phyloP scores from a whole-genome alignment of 2,329 filamentous ascomycete genomes.

The Arthrobotrys conoides region DNA sequence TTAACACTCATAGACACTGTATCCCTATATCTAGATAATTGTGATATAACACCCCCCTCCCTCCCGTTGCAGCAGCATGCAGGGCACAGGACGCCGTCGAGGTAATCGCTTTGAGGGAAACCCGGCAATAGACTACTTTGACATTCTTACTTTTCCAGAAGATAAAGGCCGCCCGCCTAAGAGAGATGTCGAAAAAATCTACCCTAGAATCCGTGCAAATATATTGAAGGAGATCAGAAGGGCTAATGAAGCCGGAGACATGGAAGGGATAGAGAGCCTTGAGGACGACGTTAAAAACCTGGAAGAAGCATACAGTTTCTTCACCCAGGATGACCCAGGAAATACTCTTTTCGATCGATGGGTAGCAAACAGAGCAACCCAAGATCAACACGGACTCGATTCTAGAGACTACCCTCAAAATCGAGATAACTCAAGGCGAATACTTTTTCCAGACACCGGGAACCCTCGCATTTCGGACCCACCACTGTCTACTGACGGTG shows the following conservation, averaged over 20 bases:
- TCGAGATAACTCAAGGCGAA: not conserved
- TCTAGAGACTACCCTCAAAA: not conserved
- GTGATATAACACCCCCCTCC: not conserved
- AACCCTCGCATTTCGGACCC: not conserved
- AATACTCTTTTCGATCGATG: not conserved
- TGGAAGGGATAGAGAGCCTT: too few species aligned
- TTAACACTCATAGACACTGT: too few species aligned
- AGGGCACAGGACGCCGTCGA: not conserved
- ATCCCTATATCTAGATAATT: too few species aligned
- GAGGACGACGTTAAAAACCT: not conserved
- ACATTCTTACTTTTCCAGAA: not conserved
- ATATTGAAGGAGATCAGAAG: not conserved
- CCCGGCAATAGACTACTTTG: not conserved
- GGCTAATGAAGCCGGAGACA: not conserved
- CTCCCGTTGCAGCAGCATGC: not conserved
- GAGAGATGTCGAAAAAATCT: not conserved
- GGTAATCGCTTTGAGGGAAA: not conserved
- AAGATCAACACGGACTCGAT: not conserved
- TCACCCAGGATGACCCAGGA: slow-evolving; percentile 10
- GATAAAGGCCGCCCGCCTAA: not conserved
- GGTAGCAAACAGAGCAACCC: not conserved
- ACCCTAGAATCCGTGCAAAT: not conserved
- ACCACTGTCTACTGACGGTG: not conserved
- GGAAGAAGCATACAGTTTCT: not conserved
- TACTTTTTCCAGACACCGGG: not conserved